A percentile compares a stretch with the other conserved stretches of the same genome.
These are phyloP conservation scores for Lyophyllum decastes DNA, from an alignment of 768 basidiomycete genomes.

Conservation along the genomic window DNA sequence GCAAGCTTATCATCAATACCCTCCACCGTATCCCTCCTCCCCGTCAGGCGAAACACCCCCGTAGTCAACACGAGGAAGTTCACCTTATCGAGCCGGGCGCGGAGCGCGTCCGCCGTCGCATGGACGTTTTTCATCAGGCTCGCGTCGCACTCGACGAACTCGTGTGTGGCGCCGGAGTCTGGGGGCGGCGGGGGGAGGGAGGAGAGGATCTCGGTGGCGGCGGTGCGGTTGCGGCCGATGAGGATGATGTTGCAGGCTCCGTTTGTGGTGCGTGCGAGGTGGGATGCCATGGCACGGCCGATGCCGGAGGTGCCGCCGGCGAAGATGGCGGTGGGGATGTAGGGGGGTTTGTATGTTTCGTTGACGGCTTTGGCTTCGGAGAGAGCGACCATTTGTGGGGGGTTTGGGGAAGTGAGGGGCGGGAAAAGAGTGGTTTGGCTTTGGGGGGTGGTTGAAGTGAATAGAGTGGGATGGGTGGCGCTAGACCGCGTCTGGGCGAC, in stretches of 20 bases:
- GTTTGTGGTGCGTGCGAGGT: slow-evolving; percentile 46
- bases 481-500: too few relatives aligned
- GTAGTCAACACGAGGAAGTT: slow-evolving; percentile 54
- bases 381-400: slow-evolving; percentile 36
- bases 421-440: too few relatives aligned
- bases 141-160: slow-evolving; percentile 56
- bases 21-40: slow-evolving; percentile 43
- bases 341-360: slow-evolving; percentile 25
- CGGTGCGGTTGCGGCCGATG: slow-evolving; percentile 49
- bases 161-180: slow-evolving; percentile 27
- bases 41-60: slow-evolving; percentile 39
- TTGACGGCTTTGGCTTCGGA: slow-evolving; percentile 32
- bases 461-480: too few relatives aligned
- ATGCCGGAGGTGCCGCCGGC: slow-evolving; percentile 51
- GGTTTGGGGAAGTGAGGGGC: neutral
- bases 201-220: slow-evolving; percentile 48
- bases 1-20: slow-evolving; percentile 46
- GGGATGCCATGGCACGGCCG: slow-evolving; percentile 46
- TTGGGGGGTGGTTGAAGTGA: too few relatives aligned
- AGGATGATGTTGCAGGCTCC: slow-evolving; percentile 56
- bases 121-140: slow-evolving; percentile 54
- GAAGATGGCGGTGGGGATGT: slow-evolving; percentile 37
- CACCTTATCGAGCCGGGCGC: slow-evolving; percentile 38
- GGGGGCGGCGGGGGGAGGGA: slow-evolving; percentile 35
- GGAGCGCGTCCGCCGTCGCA: slow-evolving; percentile 28